Base-by-base conservation (phyloP, 352 stramenopile species). In the Pythium phragmitis region DNA sequence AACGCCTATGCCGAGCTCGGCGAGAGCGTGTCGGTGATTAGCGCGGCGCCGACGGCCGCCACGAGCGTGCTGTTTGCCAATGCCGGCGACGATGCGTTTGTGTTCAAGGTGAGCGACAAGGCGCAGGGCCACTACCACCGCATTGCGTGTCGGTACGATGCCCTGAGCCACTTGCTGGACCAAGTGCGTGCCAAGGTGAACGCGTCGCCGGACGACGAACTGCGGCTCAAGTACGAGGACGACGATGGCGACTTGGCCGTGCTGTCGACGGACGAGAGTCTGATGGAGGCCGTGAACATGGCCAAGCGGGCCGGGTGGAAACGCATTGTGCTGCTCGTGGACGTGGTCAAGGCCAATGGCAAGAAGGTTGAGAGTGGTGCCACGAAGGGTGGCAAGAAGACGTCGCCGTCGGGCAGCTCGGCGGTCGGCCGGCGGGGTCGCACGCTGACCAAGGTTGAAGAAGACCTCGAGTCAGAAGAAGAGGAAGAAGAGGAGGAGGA, bases 31-130 rank as follows among this genome's bases (percentile, higher is more conserved):
- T 96, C 88, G 17, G 86, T 96, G 30, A 86, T 95, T 23, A 95
- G 86, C 57, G 88, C 78, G 1, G 72, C 85, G 14, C 89, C 91
- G 48, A 93, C 87, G 13, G 77, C 79, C 1, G 85, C 80, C 6
- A 92, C 84, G 33, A 94, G 81, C 43, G 78, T 88, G 13, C 67
- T 93, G 71, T 87, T 85, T 66, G 75, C 80, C 36, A 86, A 86
- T 47, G 70, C 74, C 48, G 71, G 72, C 17, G 86, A 94, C 39
- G 87, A 93, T 12, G 73, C 70, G 52, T 96, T 94, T 55, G 75
- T 96, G 33, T 96, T 96, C 72, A 96, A 96, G 68, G 84, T 96
- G 42, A 96, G 83, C 55, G 87, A 95, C 52, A 80, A 79, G 37
- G 72, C 75, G 13, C 74, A 89, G 58, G 86, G 85, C 17, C 86